Evolutionary conservation across 345 rosid species (phyloP).

Genomic region (Gynandropsis gynandra): DNA sequence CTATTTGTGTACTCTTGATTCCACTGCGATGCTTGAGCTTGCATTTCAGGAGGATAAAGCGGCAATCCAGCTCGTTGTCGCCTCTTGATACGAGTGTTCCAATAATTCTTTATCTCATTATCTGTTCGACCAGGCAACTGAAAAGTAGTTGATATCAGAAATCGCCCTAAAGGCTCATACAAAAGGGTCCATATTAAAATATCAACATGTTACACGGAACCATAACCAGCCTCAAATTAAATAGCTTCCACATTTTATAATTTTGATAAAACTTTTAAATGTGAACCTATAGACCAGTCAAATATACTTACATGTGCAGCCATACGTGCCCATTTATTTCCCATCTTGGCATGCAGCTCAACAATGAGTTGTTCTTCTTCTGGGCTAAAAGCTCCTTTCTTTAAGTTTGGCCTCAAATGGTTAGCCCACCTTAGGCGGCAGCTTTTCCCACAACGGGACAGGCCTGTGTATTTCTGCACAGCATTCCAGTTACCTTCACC

Average conservation of each 20-base stretch:
- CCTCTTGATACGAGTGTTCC: conserved; percentile 96
- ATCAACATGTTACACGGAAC: neutral
- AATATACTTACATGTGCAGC: conserved; percentile 70
- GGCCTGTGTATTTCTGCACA: conserved; percentile 81
- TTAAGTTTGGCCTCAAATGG: conserved; percentile 93
- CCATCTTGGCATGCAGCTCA: conserved; percentile 90
- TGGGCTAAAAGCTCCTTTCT: conserved; percentile 90
- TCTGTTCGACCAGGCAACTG: conserved; percentile 99
- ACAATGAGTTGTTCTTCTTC: conserved; percentile 88
- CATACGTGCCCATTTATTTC: conserved; percentile 99
- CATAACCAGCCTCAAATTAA: neutral
- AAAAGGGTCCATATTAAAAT: neutral
- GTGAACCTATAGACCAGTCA: neutral
- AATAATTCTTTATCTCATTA: conserved; percentile 97
- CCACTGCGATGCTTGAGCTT: conserved; percentile 53
- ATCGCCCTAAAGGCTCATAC: conserved; percentile 1
- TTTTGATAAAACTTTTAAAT: neutral
- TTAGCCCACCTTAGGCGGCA: conserved; percentile 97
- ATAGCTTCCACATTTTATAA: conserved; percentile 5
- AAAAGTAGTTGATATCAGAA: neutral
- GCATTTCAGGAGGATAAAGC: conserved; percentile 81
- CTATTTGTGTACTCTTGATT: conserved; percentile 39
- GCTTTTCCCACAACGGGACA: conserved; percentile 95
- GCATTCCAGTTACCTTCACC: conserved; percentile 99
- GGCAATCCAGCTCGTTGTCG: conserved; percentile 94